Base-by-base conservation (phyloP, 1,284 basidiomycete genomes). In the Phellopilus nigrolimitatus region DNA sequence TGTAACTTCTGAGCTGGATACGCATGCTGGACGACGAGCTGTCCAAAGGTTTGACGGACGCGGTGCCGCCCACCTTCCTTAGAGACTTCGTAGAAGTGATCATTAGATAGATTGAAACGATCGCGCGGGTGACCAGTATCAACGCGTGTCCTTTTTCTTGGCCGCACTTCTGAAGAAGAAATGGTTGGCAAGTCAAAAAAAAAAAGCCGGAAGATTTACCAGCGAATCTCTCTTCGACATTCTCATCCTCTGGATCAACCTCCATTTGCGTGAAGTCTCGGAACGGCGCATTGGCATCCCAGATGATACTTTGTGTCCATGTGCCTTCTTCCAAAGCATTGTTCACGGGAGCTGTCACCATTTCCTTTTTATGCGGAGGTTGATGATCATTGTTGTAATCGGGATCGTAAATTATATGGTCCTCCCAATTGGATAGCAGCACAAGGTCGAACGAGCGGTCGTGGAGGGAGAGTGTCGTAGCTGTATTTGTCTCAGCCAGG, bases 1-100 rank as follows among this genome's bases (percentile, higher is more conserved):
- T 99, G 97, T 21, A 99, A 71, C 64, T 95, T 94, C 70, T 93
- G 88, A 15, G 95, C 93, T n/a, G 95, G 87, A 64, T 91, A 91
- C 0, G 97, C 91, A 67, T 99, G 95, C 65, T 97, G 92, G 41
- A 99, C 94, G 40, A 94, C 87, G 59, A 99, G 80, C 60, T 95
- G 88, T 33, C 95, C 95, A 61, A 99, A 97, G 0, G 97, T 99
- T 68, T 99, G 97, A 13, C 97, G 82, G 44, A 99, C 91, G 46
- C 91, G 84, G 66, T 92, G 90, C 24, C 86, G 79, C 17, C 79
- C 79, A 53, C 79, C 88, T 58, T 91, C 92, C 62, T 95, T 91
- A 13, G 89, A 79, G 19, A 97, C 88, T 68, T 98, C 95, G 68
- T 99, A 99, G 62, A 89, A 82, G 58, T 92, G 88, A 64, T 99